Conservation (phyloP, 805 yeast genomes). For the Ogataea pini region DNA sequence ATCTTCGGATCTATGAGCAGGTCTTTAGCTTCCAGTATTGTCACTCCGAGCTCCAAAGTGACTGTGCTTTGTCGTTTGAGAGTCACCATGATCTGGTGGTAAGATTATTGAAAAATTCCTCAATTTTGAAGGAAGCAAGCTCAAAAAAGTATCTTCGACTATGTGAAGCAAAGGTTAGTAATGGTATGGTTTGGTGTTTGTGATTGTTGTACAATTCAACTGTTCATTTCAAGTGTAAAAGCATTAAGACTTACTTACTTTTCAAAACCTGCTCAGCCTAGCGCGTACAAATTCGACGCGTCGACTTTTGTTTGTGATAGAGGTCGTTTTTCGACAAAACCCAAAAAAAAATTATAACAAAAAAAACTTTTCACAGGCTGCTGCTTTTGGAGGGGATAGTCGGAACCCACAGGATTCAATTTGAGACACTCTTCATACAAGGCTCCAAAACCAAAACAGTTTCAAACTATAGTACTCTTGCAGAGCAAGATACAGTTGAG, state of each 20-base stretch:
- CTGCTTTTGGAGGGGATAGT: neutral
- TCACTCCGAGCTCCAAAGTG: constrained; percentile 16
- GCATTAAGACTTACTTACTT: neutral
- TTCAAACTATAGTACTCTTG: neutral
- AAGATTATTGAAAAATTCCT: neutral
- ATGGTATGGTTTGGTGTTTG: no score
- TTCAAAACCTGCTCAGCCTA: neutral
- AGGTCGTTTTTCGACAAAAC: neutral
- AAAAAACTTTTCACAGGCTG: constrained; percentile 7
- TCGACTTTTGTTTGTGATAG: no score
- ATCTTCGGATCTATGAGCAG: constrained; percentile 11
- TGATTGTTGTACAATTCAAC: neutral
- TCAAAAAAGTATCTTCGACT: no score
- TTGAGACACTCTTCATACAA: neutral
- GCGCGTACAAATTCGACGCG: constrained; percentile 1
- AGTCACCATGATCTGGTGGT: constrained; percentile 11
- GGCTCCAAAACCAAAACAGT: neutral
- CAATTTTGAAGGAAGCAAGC: neutral
- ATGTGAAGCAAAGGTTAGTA: no score
- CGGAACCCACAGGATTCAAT: neutral
- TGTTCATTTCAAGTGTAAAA: neutral
- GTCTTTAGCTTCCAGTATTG: constrained; percentile 23
- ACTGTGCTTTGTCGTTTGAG: constrained; percentile 4
- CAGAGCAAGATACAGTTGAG: neutral
- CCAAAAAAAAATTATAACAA: neutral